These are phyloP conservation scores for Xylariaceae sp. DNA, from an alignment of 2,329 filamentous ascomycete species.

Conservation along the genomic window DNA sequence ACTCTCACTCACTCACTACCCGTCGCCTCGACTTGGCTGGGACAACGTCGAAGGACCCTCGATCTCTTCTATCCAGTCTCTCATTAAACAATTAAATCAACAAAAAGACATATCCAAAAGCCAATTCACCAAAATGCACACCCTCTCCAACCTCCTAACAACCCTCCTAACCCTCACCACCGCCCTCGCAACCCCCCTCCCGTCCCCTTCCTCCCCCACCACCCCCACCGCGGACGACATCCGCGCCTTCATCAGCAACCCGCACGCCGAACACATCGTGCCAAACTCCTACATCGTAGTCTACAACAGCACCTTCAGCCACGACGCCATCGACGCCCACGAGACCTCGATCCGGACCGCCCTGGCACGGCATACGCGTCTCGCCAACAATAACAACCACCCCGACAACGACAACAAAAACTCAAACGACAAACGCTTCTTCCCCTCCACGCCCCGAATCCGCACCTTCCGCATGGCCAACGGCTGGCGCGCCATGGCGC, in stretches of 20 bases:
- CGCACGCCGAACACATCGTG: slow-evolving; percentile 44
- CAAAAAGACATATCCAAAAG: no score
- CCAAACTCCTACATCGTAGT: slow-evolving; percentile 60
- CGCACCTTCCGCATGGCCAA: slow-evolving; percentile 42
- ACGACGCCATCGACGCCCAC: slow-evolving; percentile 46
- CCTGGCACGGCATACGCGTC: no score
- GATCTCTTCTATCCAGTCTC: no score
- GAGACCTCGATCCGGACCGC: slow-evolving; percentile 42
- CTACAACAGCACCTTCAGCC: slow-evolving; percentile 51
- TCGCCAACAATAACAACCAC: slow-evolving; percentile 51
- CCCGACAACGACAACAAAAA: no score
- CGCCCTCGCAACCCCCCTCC: no score
- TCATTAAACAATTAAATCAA: no score
- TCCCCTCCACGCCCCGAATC: slow-evolving; percentile 33
- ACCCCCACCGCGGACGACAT: slow-evolving; percentile 17
- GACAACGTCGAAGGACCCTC: slow-evolving; percentile 20
- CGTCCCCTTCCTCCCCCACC: no score
- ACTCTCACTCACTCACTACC: no score
- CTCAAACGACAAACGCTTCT: no score
- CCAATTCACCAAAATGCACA: slow-evolving; percentile 31
- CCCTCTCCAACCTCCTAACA: slow-evolving; percentile 27
- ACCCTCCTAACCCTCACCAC: slow-evolving; percentile 28
- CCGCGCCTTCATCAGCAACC: slow-evolving; percentile 46
- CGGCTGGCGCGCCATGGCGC: slow-evolving; percentile 48
- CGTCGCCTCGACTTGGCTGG: slow-evolving; percentile 22